phyloP scores from a whole-genome alignment of 2,329 filamentous ascomycete genomes.

The Cercospora zeina region DNA sequence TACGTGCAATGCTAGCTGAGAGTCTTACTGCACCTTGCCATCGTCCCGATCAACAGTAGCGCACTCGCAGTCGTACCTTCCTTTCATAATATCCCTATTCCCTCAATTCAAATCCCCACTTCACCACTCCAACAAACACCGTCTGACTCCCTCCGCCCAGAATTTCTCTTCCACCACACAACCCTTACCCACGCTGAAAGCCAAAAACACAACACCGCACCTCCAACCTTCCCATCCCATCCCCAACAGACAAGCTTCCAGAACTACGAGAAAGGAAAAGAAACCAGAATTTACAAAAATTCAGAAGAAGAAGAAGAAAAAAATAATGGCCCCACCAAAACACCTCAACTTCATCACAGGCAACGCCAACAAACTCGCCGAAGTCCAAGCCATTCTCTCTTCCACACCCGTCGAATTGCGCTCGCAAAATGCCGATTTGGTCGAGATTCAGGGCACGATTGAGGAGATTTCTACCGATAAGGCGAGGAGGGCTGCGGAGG shows the following conservation, averaged over 20 bases:
- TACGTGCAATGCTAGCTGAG: background rate
- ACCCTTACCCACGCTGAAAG: background rate
- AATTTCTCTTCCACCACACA: background rate
- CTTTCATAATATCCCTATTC: background rate
- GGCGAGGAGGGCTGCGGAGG: slow-evolving; percentile 75
- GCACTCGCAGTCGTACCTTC: background rate
- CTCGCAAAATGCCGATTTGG: slow-evolving; percentile 74
- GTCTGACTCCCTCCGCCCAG: too few species aligned
- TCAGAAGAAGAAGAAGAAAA: too few species aligned
- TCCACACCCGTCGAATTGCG: slow-evolving; percentile 67
- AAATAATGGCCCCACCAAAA: slow-evolving; percentile 44
- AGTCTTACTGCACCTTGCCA: background rate
- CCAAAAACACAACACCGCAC: background rate
- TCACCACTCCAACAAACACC: background rate
- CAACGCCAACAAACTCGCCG: slow-evolving; percentile 89
- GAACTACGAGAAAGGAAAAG: background rate
- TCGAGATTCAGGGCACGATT: slow-evolving; percentile 87
- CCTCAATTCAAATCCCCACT: background rate
- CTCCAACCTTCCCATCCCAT: background rate
- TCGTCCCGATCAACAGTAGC: background rate
- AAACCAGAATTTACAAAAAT: too few species aligned
- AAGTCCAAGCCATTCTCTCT: slow-evolving; percentile 84
- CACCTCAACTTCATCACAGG: slow-evolving; percentile 89
- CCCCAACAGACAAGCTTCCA: background rate
- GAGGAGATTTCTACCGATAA: slow-evolving; percentile 91